phyloP scores from a whole-genome alignment of 23 red algal genomes.

The Cyanidiococcus yangmingshanensis region DNA sequence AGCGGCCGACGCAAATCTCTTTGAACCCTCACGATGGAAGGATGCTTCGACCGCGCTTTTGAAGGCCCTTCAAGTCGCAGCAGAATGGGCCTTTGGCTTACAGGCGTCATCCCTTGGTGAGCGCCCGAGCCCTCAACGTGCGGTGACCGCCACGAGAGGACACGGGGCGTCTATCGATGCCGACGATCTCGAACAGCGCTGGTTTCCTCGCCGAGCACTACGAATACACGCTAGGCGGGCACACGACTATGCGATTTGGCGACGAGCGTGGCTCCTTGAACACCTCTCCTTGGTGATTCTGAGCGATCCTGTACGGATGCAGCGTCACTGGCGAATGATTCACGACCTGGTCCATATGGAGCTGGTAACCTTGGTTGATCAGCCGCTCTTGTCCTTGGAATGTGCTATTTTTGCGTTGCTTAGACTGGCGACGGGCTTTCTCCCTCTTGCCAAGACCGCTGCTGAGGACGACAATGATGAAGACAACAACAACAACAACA shows the following conservation, averaged over 20 bases:
- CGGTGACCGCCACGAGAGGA: constrained; percentile 26
- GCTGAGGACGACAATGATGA: too few relatives aligned
- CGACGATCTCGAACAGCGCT: constrained; percentile 15
- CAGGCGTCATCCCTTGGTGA: neutral
- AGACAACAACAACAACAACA: too few relatives aligned
- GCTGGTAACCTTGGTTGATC: constrained; percentile 29
- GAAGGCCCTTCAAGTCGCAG: neutral
- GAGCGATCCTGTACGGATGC: constrained; percentile 53
- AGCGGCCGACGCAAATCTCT: neutral
- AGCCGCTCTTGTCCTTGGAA: constrained; percentile 42
- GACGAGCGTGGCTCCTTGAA: constrained; percentile 53
- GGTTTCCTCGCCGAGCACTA: constrained; percentile 26
- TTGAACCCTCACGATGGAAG: neutral
- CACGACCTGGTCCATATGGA: constrained; percentile 47
- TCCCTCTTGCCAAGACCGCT: constrained; percentile 31
- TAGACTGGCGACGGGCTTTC: constrained; percentile 50
- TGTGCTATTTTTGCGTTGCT: constrained; percentile 64
- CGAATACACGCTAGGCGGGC: constrained; percentile 43
- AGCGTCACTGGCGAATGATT: constrained; percentile 50
- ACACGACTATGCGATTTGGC: constrained; percentile 31
- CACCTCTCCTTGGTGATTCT: constrained; percentile 53
- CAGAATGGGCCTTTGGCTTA: neutral
- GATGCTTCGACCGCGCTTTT: neutral
- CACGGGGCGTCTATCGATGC: constrained; percentile 15
- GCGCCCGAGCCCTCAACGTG: neutral